Base-by-base conservation (phyloP, 225 moss, liverwort and hornwort genomes). In the Sphagnum contortum region DNA sequence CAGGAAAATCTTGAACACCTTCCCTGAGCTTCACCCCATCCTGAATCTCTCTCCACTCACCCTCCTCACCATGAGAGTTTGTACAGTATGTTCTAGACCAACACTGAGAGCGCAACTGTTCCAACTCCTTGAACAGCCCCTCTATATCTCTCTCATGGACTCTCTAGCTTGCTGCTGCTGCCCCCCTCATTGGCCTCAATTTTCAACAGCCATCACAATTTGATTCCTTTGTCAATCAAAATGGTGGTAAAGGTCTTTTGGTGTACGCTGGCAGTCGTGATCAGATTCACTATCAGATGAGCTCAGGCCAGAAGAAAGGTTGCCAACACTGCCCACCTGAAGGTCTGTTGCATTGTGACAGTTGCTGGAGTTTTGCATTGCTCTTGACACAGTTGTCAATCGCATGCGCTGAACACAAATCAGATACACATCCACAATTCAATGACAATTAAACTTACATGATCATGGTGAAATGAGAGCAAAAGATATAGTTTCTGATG, bases 281-380 rank as follows among this genome's bases (percentile, higher is more conserved):
- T 98, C 98, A 50, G 98, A 98, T 74, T 98, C 98, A 67, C 91
- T 98, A 75, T 98, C 98, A 29, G 98, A 98, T 59, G 79, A 74
- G 71, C 82, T 93, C 77, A 98, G 72, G 70, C 93, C 84, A 29
- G 98, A 98, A n/a, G 91, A 93, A 73, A 91, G 81, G 79, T 93
- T 98, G 66, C 88, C 91, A 67, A 89, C 81, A 76, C 98, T 93
- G 62, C 89, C 93, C 48, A 93, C 88, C 44, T 72, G 86, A 11
- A 83, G 67, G 62, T 86, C 84, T 80, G 79, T 75, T 74, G 76
- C 75, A 71, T 81, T 77, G 66, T 69, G 82, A 69, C 75, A 87
- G 75, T 83, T 93, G 73, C 84, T 74, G 60, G 78, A 72, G 68
- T 79, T 80, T 55, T 75, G 82, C 50, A 82, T 76, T 45, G 90